A percentile compares a stretch with the other conserved stretches of the same genome.
phyloP scores from a whole-genome alignment of 768 basidiomycete genomes.

The Hericium erinaceus region DNA sequence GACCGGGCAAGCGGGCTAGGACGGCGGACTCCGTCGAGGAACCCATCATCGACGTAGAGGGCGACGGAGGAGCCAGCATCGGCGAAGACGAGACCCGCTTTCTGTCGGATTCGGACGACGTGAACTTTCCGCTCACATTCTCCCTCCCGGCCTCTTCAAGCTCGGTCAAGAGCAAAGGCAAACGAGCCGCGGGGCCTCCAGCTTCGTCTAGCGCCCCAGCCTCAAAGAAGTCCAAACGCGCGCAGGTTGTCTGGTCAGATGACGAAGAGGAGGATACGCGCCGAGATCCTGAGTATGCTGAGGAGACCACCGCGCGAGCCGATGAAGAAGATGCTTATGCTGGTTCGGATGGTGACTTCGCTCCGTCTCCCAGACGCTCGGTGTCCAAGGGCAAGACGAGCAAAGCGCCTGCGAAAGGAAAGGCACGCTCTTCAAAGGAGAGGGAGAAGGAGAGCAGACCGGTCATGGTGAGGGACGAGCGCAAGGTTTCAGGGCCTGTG shows the following conservation, averaged over 20 bases:
- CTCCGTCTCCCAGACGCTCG: neutral
- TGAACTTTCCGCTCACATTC: neutral
- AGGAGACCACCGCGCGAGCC: neutral
- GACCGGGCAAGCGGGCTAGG: neutral
- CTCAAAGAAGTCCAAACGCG: conserved; percentile 4
- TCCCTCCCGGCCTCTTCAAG: neutral
- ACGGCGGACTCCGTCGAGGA: neutral
- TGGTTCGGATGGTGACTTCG: neutral
- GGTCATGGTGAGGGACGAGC: conserved; percentile 12
- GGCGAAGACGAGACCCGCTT: neutral
- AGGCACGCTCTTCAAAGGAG: neutral
- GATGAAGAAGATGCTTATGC: neutral
- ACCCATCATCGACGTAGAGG: neutral
- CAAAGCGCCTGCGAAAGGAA: neutral
- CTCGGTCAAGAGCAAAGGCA: neutral
- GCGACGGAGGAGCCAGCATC: neutral
- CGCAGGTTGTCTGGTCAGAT: conserved; percentile 5
- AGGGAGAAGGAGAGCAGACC: conserved; percentile 2
- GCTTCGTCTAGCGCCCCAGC: neutral
- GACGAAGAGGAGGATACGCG: neutral
- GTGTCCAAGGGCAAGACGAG: conserved; percentile 1
- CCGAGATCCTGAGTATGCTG: neutral
- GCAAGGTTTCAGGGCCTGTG: neutral
- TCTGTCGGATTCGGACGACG: neutral
- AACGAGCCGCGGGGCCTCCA: neutral